Conservation (phyloP, 257 asterid species). For the Capsicum pubescens region DNA sequence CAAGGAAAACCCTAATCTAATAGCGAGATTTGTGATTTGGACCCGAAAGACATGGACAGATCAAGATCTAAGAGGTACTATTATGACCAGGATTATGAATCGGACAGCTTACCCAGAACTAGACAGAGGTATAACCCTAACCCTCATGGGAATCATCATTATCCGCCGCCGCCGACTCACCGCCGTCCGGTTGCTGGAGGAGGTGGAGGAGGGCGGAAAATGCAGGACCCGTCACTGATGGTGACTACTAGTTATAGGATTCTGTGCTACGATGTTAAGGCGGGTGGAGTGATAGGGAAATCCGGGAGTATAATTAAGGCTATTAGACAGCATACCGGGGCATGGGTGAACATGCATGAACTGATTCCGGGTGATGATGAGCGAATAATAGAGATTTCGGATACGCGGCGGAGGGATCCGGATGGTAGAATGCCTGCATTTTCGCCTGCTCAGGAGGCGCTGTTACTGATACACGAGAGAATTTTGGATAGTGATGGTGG, state of each 20-base stretch:
- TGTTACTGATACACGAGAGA: constrained; percentile 83
- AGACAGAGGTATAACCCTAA: constrained; percentile 36
- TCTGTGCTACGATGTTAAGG: constrained; percentile 81
- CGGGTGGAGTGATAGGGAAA: constrained; percentile 96
- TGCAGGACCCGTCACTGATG: constrained; percentile 58
- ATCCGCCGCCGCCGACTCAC: constrained; percentile 20
- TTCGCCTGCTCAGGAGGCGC: constrained; percentile 92
- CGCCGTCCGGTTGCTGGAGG: constrained; percentile 38
- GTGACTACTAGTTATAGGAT: constrained; percentile 88
- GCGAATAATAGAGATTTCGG: constrained; percentile 90
- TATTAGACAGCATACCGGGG: constrained; percentile 93
- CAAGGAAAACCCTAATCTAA: no score
- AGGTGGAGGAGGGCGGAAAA: constrained; percentile 60
- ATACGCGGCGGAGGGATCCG: constrained; percentile 71
- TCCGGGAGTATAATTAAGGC: constrained; percentile 85
- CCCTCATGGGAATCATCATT: constrained; percentile 28
- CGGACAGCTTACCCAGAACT: constrained; percentile 56
- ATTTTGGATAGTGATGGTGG: constrained; percentile 70
- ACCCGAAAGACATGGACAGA: constrained; percentile 61
- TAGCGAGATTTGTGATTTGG: background rate
- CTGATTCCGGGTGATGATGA: constrained; percentile 85
- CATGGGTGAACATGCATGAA: constrained; percentile 93
- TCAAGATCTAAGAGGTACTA: constrained; percentile 85
- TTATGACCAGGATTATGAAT: constrained; percentile 77
- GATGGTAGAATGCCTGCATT: constrained; percentile 74